Base-by-base conservation (phyloP, 75 land plant genomes). In the Picea sitchensis region DNA sequence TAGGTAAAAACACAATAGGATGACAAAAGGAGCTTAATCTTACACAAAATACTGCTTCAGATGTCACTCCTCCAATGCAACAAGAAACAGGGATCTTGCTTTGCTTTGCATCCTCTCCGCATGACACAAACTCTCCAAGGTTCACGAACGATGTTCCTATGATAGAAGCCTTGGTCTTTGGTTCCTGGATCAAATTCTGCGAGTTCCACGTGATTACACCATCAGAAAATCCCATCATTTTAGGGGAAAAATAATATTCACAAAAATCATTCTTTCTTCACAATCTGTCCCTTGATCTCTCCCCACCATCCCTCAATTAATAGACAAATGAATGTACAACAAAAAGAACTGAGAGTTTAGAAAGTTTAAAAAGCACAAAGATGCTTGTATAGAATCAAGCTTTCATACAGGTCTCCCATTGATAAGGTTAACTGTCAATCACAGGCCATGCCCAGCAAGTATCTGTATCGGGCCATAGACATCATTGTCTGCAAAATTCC, bases 101-200 rank as follows among this genome's bases (percentile, higher is more conserved):
- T 69, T 87, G 82, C 59, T 63, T 64, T 58, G 75, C 61, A 38
- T 79, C 86, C 61, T 81, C 87, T 57, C 60, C 84, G 7, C 47
- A 31, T 23, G 83, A 57, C 62, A 79, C 90, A 82, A 77, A 88
- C 65, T 87, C 84, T 30, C 87, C 91, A 58, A 94, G 78, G 81
- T 94, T 91, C 82, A 94, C 56, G 41, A 76, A 38, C n/a, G 82
- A 91, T 41, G 86, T 85, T 0, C 97, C 97, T 62, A 86, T 20
- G 44, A 81, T 81, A 57, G 83, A 69, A 59, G 62, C 69, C 90
- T 89, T 92, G 61, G 75, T 80, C 81, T 86, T 90, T 20, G 73
- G 63, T 30, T 83, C 85, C 80, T 86, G 84, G 0, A 80, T 86
- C 18, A 76, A 23, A 32, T 54, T 87, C 94, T 90, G 84, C 77